Conservation (phyloP, 208 protist species). For the Leishmania martiniquensis region DNA sequence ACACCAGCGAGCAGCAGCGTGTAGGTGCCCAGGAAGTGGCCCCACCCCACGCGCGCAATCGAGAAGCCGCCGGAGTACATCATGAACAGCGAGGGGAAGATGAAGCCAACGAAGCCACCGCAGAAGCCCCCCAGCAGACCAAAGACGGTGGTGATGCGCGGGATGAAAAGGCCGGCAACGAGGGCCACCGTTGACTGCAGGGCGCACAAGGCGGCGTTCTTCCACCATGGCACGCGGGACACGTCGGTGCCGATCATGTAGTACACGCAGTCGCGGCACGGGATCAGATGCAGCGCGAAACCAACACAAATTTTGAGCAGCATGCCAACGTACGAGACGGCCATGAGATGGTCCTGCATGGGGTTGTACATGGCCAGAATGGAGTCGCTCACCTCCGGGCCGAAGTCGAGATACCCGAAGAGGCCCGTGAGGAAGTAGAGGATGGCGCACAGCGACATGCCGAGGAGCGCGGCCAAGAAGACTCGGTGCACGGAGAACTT, state of each 20-base stretch:
- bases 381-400: conserved; percentile 39
- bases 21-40: conserved; percentile 61
- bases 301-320: conserved; percentile 76
- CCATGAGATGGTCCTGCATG: conserved; percentile 50
- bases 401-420: conserved; percentile 90
- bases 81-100: conserved; percentile 75
- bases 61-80: conserved; percentile 9
- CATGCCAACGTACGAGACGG: conserved; percentile 63
- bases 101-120: conserved; percentile 76
- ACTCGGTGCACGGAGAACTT: conserved; percentile 49
- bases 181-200: conserved; percentile 38
- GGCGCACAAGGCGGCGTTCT: conserved; percentile 45
- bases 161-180: conserved; percentile 74
- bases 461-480: conserved; percentile 42
- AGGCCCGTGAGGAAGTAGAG: conserved; percentile 79
- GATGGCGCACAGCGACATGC: conserved; percentile 43
- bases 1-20: conserved; percentile 57
- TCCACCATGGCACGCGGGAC: conserved; percentile 43
- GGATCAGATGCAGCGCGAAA: conserved; percentile 61
- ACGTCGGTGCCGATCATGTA: conserved; percentile 44
- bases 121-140: conserved; percentile 69
- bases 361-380: conserved; percentile 72
- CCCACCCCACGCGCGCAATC: conserved; percentile 35
- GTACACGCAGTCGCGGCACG: conserved; percentile 62
- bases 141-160: conserved; percentile 69